Conservation (phyloP, 257 asterid genomes). For the Echium plantagineum region DNA sequence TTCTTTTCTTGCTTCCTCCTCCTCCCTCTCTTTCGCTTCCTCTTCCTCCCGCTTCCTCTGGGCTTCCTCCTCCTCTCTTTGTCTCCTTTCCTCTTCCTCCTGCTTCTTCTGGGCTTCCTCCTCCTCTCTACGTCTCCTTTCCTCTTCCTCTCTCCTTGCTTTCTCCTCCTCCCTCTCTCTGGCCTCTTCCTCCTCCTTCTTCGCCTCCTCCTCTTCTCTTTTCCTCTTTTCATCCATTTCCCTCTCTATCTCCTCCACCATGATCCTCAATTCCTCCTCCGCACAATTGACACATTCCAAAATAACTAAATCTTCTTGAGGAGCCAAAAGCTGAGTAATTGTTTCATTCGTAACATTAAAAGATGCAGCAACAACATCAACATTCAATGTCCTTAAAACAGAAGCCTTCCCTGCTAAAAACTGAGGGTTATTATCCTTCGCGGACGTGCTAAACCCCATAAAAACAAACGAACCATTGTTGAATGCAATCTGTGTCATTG, state of each 20-base stretch:
- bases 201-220: constrained; percentile 22
- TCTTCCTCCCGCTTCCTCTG: constrained; percentile 25
- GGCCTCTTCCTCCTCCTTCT: constrained; percentile 19
- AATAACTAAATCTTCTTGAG: constrained; percentile 39
- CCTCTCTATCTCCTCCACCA: constrained; percentile 46
- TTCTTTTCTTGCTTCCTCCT: constrained; percentile 5
- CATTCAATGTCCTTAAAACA: constrained; percentile 41
- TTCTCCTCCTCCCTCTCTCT: constrained; percentile 19
- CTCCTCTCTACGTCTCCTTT: neutral
- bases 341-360: constrained; percentile 33
- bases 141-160: constrained; percentile 8
- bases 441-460: constrained; percentile 50
- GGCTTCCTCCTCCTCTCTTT: constrained; percentile 9
- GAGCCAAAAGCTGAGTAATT: constrained; percentile 28
- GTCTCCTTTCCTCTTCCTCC: constrained; percentile 12
- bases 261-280: constrained; percentile 47
- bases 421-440: constrained; percentile 53
- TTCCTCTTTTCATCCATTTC: constrained; percentile 25
- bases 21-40: neutral
- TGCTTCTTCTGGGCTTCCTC: constrained; percentile 6
- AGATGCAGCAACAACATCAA: constrained; percentile 35
- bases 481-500: constrained; percentile 84
- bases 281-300: constrained; percentile 68
- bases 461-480: constrained; percentile 58
- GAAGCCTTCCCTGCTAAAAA: constrained; percentile 63